Conservation (phyloP, 768 basidiomycete species). For the Brasilioporus rufonigricans region DNA sequence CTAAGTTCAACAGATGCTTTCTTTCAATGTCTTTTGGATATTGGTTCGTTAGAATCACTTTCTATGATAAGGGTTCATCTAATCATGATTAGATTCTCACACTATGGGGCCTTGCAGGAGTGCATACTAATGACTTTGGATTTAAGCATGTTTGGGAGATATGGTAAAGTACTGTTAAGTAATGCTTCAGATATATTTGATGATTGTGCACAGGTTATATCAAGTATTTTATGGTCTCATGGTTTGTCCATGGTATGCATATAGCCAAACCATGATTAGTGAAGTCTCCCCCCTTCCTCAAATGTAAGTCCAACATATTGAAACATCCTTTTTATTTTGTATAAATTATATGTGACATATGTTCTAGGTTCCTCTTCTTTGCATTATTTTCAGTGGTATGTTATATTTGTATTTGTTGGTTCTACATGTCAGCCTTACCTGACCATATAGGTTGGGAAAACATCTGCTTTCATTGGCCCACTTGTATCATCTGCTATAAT, state of each 20-base stretch:
- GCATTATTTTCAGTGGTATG: constrained; percentile 68
- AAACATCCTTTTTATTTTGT: no score
- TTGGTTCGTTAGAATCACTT: constrained; percentile 40
- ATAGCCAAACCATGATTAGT: constrained; percentile 81
- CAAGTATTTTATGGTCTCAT: constrained; percentile 69
- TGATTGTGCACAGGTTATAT: constrained; percentile 47
- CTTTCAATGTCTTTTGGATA: constrained; percentile 72
- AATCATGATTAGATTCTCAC: constrained; percentile 48
- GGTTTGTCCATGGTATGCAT: constrained; percentile 81
- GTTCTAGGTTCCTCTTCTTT: constrained; percentile 63
- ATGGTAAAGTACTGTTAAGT: constrained; percentile 39
- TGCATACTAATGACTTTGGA: constrained; percentile 69
- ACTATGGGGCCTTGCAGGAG: constrained; percentile 75
- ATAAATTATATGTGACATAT: neutral
- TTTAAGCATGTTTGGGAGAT: constrained; percentile 86
- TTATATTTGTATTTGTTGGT: no score
- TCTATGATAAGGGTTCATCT: neutral
- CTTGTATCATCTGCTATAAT: constrained; percentile 76
- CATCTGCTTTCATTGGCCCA: constrained; percentile 74
- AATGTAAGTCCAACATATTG: constrained; percentile 51
- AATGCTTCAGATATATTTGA: neutral
- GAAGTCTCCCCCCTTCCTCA: constrained; percentile 72
- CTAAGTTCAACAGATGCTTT: constrained; percentile 53
- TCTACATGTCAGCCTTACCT: no score
- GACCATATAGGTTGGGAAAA: constrained; percentile 59